Percentiles rank a stretch among this genome's conserved stretches.
Conservation (phyloP, 441 rosid genomes). For the Bocquillonia castaneifolia region DNA sequence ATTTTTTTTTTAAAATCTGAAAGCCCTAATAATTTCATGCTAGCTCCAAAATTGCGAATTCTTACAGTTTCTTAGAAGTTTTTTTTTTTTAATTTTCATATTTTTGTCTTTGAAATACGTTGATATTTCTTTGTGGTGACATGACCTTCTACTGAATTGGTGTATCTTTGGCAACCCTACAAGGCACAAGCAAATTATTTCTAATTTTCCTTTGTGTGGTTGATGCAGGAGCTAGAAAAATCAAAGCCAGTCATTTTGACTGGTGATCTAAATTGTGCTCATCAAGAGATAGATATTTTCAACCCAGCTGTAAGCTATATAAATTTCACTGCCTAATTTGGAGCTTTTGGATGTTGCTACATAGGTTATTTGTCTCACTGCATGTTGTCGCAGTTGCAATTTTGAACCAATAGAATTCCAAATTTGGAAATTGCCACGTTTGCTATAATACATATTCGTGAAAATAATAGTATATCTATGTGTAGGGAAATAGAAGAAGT, state of each 20-base stretch:
- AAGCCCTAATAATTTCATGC: background rate
- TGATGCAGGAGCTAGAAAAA: slow-evolving; percentile 76
- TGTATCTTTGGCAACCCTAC: background rate
- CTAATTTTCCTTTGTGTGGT: slow-evolving; percentile 17
- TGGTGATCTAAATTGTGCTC: slow-evolving; percentile 92
- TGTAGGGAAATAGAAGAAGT: slow-evolving; percentile 85
- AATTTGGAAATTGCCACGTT: background rate
- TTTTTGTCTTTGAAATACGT: background rate
- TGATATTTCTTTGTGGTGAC: background rate
- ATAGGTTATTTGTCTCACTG: background rate
- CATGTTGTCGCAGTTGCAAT: background rate
- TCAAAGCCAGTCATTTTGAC: slow-evolving; percentile 88
- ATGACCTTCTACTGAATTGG: background rate
- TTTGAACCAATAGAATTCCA: background rate
- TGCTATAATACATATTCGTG: background rate
- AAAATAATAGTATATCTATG: background rate
- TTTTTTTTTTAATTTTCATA: background rate
- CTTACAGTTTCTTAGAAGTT: background rate
- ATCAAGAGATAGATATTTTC: slow-evolving; percentile 86
- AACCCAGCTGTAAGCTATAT: slow-evolving; percentile 67
- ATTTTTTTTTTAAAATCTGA: background rate
- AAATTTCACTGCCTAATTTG: background rate
- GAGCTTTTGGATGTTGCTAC: background rate
- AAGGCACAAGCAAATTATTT: background rate
- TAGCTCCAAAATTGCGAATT: background rate